Evolutionary conservation across 768 basidiomycete species (phyloP), one percentile per base, ranked within the genome.

Genomic region (Phanerochaete carnosa): DNA sequence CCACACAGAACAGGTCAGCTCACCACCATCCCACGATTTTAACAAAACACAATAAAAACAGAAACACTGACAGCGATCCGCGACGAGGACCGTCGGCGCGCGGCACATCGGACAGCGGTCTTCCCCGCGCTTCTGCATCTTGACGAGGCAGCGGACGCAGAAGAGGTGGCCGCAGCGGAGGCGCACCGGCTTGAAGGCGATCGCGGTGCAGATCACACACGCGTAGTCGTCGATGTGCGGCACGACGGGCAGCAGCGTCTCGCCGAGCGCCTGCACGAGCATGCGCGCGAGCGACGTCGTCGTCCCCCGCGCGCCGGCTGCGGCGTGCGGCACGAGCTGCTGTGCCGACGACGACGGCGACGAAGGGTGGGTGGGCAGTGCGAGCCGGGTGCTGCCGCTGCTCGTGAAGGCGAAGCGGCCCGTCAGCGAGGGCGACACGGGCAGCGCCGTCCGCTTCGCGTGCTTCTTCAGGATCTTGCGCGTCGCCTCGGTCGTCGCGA

Each of bases 391-490:
- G 49, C 28, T 11, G 45, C 15, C n/a, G 26, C 46, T 23, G 50
- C 29, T 45, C 3, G 47, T 45, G 2, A 61, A 25, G 16, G 32
- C 4, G 47, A 69, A 66, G 5, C 63, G 65, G 2, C 66, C 64
- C 0, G 66, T 29, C 25, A 69, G 50, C n/a, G 63, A 62, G 1
- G 65, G 65, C 66, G 87, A 80, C 64, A 89, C 79, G 1, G 91
- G 89, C 9, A 98, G 77, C 0, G 90, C 86, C 0, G 94, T 96
- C 3, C 92, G 86, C 70, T 96, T 96, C 29, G 91, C 82, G 69
- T 95, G 95, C 70, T 97, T 97, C 80, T 96, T 96, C 55, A 96
- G 82, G 61, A 94, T 94, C 75, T 97, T 97, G 35, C 94, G 85
- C 2, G 89, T 90, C 1, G 94, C 95, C 72, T 96, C 94, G 7